phyloP scores from a whole-genome alignment of 2,329 filamentous ascomycete genomes.

The Reticulascus tulasneorum region DNA sequence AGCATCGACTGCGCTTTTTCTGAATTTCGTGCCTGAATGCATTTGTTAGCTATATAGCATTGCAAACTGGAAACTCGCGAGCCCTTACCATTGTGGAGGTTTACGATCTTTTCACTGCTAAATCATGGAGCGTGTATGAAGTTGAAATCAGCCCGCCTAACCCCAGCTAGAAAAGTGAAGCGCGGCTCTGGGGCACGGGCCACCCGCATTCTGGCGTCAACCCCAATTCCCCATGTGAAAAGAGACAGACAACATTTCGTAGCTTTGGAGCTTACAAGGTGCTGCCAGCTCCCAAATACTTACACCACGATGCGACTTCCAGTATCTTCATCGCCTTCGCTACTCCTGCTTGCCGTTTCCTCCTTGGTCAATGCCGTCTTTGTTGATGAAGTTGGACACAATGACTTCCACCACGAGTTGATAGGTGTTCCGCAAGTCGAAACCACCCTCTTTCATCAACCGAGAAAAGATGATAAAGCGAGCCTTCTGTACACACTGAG shows the following conservation, averaged over 20 bases:
- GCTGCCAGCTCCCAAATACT: conserved; percentile 7
- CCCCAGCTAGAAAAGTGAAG: too few relatives aligned
- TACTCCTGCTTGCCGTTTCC: conserved; percentile 32
- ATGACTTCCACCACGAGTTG: conserved; percentile 91
- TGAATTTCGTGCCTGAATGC: conserved; percentile 85
- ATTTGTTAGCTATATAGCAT: not conserved
- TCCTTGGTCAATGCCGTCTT: conserved; percentile 64
- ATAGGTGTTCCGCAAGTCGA: conserved; percentile 77
- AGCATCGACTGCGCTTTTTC: conserved; percentile 99
- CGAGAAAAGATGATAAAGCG: conserved; percentile 74
- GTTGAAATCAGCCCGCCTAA: too few relatives aligned
- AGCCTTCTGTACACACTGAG: conserved; percentile 89
- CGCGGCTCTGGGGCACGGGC: too few relatives aligned
- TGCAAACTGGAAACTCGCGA: rapidly evolving
- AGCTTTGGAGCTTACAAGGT: conserved; percentile 6
- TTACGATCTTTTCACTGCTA: too few relatives aligned
- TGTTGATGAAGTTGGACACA: conserved; percentile 82
- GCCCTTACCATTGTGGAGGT: conserved; percentile 6
- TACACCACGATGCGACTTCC: conserved; percentile 15
- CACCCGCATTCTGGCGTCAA: too few relatives aligned
- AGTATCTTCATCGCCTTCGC: conserved; percentile 11
- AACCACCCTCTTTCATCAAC: conserved; percentile 93
- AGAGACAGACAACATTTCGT: conserved; percentile 6
- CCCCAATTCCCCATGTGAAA: too few relatives aligned
- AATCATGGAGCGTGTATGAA: too few relatives aligned